Evolutionary conservation across 257 asterid species (phyloP), one percentile per base, ranked within the genome.

Genomic region (Lycium barbarum): DNA sequence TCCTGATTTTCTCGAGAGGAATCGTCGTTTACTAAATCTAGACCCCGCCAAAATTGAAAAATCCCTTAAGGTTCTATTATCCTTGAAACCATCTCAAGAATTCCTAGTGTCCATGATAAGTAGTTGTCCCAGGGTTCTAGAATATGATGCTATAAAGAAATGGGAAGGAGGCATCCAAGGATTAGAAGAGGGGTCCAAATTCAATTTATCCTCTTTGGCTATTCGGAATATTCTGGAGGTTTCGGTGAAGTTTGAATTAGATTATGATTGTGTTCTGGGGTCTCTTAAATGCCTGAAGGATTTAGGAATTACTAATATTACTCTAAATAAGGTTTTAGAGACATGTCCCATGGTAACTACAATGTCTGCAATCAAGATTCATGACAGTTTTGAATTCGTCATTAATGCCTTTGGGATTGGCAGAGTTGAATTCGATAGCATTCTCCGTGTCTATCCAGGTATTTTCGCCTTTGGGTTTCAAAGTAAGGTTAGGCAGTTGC

Each of bases 271-370:
- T 84, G 86, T 89, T 87, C 85, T 53, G 13, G 83, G 72, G 72
- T 80, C 91, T 76, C 26, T 93, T 58, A 76, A 85, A 86, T 87
- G 89, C 88, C 87, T 96, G 73, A 91, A 85, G 86, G 88, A 84
- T 83, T 88, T 88, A 57, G 97, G 94, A 61, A 85, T 93, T 79
- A 90, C 87, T 85, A 91, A 84, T 84, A 85, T 84, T 59, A 86
- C 93, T 12, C 71, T 91, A 58, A 85, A 36, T 85, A 90, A 86
- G 85, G 89, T 95, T 90, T 88, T 95, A 70, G 98, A 96, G 89
- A 70, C 87, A 20, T 89, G 85, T 86, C 97, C 98, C 49, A 58
- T 33, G 88, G 90, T 90, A 38, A 87, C 92, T 71, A 74, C 89
- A 87, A 86, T 84, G 79, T 87, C 58, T 12, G 92, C 91, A 70